Evolutionary conservation across 2,329 filamentous ascomycete species (phyloP).

Genomic region (Sporothrix pseudoabietina): DNA sequence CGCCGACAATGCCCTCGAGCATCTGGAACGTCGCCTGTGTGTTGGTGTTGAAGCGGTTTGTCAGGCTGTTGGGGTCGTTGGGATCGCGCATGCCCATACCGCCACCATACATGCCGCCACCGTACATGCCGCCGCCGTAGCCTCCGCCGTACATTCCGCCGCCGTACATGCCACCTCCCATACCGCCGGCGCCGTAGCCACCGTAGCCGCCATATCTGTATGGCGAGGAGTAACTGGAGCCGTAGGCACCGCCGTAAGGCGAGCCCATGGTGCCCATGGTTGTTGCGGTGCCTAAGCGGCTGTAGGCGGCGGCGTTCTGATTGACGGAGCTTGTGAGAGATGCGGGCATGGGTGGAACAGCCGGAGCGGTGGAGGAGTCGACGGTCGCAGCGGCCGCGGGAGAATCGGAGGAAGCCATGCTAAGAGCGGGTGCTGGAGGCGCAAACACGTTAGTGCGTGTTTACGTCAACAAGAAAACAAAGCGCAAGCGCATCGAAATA

Average conservation of each 20-base stretch:
- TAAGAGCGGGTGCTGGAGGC: constrained; percentile 40
- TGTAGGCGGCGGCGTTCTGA: constrained; percentile 84
- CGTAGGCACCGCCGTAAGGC: constrained; percentile 39
- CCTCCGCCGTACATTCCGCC: constrained; percentile 51
- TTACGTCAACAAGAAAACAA: neutral
- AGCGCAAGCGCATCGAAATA: too few relatives aligned
- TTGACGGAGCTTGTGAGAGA: constrained; percentile 79
- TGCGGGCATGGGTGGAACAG: constrained; percentile 78
- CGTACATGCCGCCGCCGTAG: constrained; percentile 50
- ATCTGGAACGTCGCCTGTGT: constrained; percentile 98
- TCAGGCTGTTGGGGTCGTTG: constrained; percentile 90
- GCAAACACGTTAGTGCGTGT: neutral
- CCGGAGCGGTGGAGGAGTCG: constrained; percentile 58
- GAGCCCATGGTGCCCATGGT: constrained; percentile 38
- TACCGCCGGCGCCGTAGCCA: constrained; percentile 49
- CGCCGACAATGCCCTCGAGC: constrained; percentile 93
- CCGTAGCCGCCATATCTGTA: constrained; percentile 48
- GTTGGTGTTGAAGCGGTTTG: constrained; percentile 91
- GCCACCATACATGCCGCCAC: constrained; percentile 58
- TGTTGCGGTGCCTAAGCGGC: constrained; percentile 47
- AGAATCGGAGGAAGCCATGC: constrained; percentile 49
- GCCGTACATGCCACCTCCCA: constrained; percentile 38
- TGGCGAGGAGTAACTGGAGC: constrained; percentile 53
- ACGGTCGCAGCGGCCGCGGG: constrained; percentile 47
- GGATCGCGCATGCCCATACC: constrained; percentile 56